Evolutionary conservation across 2,329 filamentous ascomycete species (phyloP), one percentile per base, ranked within the genome.

Genomic region (Thermothelomyces thermophilus): DNA sequence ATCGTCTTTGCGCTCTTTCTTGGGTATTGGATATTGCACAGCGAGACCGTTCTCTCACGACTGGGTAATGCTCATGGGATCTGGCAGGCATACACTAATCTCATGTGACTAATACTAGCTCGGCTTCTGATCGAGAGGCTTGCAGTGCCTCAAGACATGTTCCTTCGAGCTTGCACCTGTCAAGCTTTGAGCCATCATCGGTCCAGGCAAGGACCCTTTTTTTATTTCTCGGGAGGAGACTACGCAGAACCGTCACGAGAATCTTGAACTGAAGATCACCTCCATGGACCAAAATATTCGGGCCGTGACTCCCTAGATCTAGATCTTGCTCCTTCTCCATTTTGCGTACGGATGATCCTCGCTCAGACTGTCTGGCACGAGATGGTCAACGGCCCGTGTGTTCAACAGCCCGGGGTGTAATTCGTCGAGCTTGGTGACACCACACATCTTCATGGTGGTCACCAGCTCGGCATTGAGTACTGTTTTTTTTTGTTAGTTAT

Each of bases 401-500:
- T 84, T 82, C 20, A 85, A 64, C 62, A 83, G 68, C 0, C 81
- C 80, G 1, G 81, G 79, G 55, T 82, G 75, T 5, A 81, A 72
- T 60, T 83, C 73, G 46, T 76, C 72, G 9, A 86, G 65, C 53
- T 77, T 73, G 1, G 79, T 83, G 30, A 85, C 71, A 2, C 83
- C 83, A 50, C 82, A 76, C 62, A 84, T 72, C 22, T 76, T 74
- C 82, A 86, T 86, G 2, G 80, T 80, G 2, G 77, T 83, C 56
- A 82, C 75, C 3, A 86, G 63, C 62, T 86, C 82, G 52, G 85
- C 82, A 46, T 70, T 70, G 14, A 80, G 55, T 16, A 76, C 73
- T 75, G 8, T n/a, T 34, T 5, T 28, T 24, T n/a, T 13, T 11
- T 1, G 33, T 35, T 2, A 35, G 33, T 16, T 35, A n/a, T 35